A percentile compares a stretch with the other conserved stretches of the same genome.
phyloP scores from a whole-genome alignment of 192 early-diverging fungal species.

The Cladochytrium replicatum region DNA sequence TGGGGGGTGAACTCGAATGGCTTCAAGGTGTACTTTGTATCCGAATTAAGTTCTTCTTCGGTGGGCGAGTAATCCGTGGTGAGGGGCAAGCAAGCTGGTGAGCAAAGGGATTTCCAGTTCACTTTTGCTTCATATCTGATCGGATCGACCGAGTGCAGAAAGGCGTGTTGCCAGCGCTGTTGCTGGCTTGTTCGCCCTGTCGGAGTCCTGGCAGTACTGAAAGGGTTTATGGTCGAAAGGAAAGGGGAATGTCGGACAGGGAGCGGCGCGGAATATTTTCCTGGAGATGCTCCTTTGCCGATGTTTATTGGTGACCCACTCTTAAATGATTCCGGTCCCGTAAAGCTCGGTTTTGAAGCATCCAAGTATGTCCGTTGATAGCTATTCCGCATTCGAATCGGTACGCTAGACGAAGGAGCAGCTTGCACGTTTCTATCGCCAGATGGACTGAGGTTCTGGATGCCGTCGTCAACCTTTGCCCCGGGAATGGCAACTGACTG shows the following conservation, averaged over 20 bases:
- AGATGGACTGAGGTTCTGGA: too few species aligned
- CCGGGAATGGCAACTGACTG: too few species aligned
- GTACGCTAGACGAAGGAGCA: too few species aligned
- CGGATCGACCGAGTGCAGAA: constrained; percentile 44
- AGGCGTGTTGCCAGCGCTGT: constrained; percentile 82
- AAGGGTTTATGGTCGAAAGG: constrained; percentile 63
- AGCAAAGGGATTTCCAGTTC: constrained; percentile 84
- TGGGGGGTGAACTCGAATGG: too few species aligned
- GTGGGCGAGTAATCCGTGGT: constrained; percentile 79
- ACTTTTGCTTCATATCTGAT: constrained; percentile 47
- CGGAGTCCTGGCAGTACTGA: constrained; percentile 49
- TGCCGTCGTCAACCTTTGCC: too few species aligned
- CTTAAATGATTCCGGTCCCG: too few species aligned
- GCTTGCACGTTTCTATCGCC: too few species aligned
- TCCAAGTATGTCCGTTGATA: too few species aligned
- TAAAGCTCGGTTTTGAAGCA: too few species aligned
- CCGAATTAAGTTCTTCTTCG: constrained; percentile 44
- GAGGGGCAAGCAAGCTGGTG: constrained; percentile 87
- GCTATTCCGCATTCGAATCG: too few species aligned
- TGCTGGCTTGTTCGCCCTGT: constrained; percentile 54
- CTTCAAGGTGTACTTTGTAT: constrained; percentile 61
- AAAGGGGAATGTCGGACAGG: too few species aligned
- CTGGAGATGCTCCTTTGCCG: constrained; percentile 13
- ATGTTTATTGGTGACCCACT: too few species aligned
- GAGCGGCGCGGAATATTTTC: constrained; percentile 4